Conservation (phyloP, 345 rosid genomes). For the Syzygium grande region DNA sequence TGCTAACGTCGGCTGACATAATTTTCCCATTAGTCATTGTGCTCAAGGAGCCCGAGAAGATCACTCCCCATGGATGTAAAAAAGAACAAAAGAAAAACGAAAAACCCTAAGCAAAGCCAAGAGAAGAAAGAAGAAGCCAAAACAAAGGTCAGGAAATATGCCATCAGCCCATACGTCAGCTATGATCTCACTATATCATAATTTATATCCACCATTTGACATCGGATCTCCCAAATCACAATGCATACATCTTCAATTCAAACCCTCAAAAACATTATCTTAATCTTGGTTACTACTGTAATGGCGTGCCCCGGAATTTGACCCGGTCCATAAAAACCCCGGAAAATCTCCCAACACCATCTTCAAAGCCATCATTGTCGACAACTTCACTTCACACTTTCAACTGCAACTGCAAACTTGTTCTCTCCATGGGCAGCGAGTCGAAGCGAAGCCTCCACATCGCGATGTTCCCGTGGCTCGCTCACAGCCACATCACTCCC, state of each 20-base stretch:
- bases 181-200: not conserved
- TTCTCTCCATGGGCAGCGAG: not conserved
- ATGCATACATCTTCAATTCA: not conserved
- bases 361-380: not conserved
- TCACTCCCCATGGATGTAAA: not conserved
- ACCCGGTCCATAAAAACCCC: not conserved
- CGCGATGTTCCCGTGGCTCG: conserved; percentile 2
- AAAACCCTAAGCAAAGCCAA: not conserved
- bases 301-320: not conserved
- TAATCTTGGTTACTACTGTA: not conserved
- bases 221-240: not conserved
- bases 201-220: not conserved
- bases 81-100: not conserved
- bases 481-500: not conserved
- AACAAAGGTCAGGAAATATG: not conserved
- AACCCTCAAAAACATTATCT: not conserved
- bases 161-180: not conserved
- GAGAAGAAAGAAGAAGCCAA: not conserved
- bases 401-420: not conserved
- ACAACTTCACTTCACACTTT: not conserved
- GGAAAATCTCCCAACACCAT: not conserved
- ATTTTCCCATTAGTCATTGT: too few species aligned
- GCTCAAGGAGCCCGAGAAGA: not conserved
- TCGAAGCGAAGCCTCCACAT: not conserved
- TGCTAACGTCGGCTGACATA: too few species aligned